Percentiles rank a stretch among this genome's conserved stretches.
Conservation (phyloP, 192 early-diverging fungal species). For the Kickxella alabastrina region DNA sequence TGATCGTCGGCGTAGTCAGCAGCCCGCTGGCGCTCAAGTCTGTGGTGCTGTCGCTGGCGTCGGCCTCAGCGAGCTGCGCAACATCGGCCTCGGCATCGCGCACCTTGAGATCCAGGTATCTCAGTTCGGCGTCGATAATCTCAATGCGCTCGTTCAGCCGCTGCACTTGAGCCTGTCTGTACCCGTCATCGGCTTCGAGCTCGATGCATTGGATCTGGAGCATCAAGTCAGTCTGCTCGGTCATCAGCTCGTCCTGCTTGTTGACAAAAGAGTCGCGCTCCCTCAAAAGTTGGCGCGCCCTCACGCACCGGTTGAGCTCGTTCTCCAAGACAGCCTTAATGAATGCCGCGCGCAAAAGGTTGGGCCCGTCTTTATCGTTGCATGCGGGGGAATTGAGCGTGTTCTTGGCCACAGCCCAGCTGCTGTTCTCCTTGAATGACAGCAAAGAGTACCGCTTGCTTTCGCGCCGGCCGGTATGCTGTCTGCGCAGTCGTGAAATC, state of each 20-base stretch:
- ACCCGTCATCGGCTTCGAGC: slow-evolving; percentile 13
- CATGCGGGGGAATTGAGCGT: neutral
- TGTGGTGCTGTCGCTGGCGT: neutral
- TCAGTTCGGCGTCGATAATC: slow-evolving; percentile 49
- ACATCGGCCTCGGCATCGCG: slow-evolving; percentile 46
- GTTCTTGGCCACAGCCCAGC: slow-evolving; percentile 26
- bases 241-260: slow-evolving; percentile 44
- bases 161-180: slow-evolving; percentile 8
- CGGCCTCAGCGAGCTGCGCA: slow-evolving; percentile 37
- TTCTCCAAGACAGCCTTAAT: slow-evolving; percentile 38
- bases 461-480: slow-evolving; percentile 30
- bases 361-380: slow-evolving; percentile 10
- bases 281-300: slow-evolving; percentile 38
- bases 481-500: slow-evolving; percentile 32
- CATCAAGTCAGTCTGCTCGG: slow-evolving; percentile 42
- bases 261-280: slow-evolving; percentile 40
- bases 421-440: slow-evolving; percentile 28
- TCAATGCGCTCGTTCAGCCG: slow-evolving; percentile 34
- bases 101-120: slow-evolving; percentile 47
- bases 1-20: slow-evolving; percentile 15
- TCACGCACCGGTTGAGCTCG: slow-evolving; percentile 46
- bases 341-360: slow-evolving; percentile 43
- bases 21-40: slow-evolving; percentile 14
- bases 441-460: slow-evolving; percentile 40
- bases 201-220: slow-evolving; percentile 24